Evolutionary conservation across 2,329 filamentous ascomycete species (phyloP), one percentile per base, ranked within the genome.

Genomic region (Pseudogymnoascus sp.): DNA sequence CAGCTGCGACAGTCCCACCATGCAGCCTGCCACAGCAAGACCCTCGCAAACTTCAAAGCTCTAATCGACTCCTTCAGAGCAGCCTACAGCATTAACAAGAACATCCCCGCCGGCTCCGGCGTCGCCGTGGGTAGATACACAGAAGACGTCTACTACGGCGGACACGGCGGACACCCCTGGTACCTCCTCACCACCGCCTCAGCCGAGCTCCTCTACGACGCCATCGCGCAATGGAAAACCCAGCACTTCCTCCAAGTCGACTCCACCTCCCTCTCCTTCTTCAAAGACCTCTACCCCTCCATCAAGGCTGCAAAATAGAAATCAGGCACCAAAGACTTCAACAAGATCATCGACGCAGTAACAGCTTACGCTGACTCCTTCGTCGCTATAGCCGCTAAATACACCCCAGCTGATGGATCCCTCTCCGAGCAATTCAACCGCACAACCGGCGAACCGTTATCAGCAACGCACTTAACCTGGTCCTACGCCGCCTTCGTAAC

Each of bases 101-200:
- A 85, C 5, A 84, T 87, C 61, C 69, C 82, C 1, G 74, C 80
- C 35, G 85, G 86, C 18, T 74, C 75, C 12, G 87, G 87, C 8
- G 79, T 85, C 8, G 81, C 84, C 5, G 77, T 88, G 3, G 88
- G 88, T 50, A 78, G 88, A 65, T 91, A 91, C 71, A 75, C 84
- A 0, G 87, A 90, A 73, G 90, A 95, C 68, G 75, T 79, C 3
- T 94, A 92, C 75, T 88, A 87, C 73, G 84, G 84, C 65, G 90
- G 89, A 1, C 91, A 87, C 73, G 84, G 84, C 65, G 90, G 89
- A 1, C 91, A 94, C 73, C 90, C 90, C 1, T 94, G 90, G 90
- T 90, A 91, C 69, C 80, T 93, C 12, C 82, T 82, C 69, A 93
- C 88, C 1, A 79, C 91, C 31, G 89, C 88, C 1, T 89, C 89